These are phyloP conservation scores for Cornus florida DNA, from an alignment of 148 eudicot genomes.

Conservation along the genomic window DNA sequence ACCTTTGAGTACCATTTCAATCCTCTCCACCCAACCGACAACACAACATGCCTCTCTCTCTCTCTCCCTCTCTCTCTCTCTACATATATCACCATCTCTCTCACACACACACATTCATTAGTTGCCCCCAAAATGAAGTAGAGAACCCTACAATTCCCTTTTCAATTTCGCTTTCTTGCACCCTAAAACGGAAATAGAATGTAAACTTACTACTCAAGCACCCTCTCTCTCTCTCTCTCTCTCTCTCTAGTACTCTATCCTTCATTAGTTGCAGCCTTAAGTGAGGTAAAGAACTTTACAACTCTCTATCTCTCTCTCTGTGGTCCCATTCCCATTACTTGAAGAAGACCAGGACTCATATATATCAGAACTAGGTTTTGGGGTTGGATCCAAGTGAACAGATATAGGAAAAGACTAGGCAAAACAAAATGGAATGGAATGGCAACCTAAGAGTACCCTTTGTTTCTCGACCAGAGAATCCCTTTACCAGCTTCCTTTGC, in stretches of 20 bases:
- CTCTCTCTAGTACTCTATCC: neutral
- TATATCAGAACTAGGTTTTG: neutral
- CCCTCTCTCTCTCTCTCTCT: neutral
- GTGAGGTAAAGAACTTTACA: neutral
- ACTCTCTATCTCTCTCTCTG: neutral
- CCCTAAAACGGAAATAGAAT: neutral
- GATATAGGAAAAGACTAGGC: conserved; percentile 2
- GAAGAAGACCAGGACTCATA: too few relatives aligned
- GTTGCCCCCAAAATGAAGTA: conserved; percentile 20
- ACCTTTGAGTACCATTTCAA: conserved; percentile 17
- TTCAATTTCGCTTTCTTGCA: conserved; percentile 23
- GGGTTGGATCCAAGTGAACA: neutral
- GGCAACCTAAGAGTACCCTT: conserved; percentile 35
- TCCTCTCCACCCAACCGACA: neutral
- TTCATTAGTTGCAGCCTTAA: neutral
- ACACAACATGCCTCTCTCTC: neutral
- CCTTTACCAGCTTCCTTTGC: conserved; percentile 47
- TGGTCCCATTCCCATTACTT: conserved; percentile 9
- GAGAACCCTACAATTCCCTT: conserved; percentile 11
- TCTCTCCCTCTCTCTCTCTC: neutral
- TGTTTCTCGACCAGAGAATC: conserved; percentile 42
- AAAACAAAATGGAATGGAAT: conserved; percentile 50
- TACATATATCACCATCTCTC: neutral
- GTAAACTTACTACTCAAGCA: neutral
- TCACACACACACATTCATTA: conserved; percentile 1